phyloP scores from a whole-genome alignment of 1,139 yeast species.

The Magnusiomyces paraingens region DNA sequence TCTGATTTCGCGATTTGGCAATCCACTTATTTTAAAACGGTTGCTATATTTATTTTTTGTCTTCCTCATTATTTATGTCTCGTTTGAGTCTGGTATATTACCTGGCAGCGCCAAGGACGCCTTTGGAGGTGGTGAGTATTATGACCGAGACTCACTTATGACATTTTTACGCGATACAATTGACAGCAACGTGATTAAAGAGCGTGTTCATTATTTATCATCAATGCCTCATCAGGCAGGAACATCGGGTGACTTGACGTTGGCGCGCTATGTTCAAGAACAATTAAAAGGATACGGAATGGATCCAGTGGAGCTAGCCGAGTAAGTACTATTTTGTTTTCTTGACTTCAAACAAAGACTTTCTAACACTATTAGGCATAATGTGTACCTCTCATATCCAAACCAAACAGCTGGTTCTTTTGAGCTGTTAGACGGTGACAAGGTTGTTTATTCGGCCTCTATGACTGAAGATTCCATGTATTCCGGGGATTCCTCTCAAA shows the following conservation, averaged over 20 bases:
- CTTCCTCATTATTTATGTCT: slow-evolving; percentile 49
- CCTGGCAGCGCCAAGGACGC: slow-evolving; percentile 32
- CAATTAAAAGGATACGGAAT: slow-evolving; percentile 55
- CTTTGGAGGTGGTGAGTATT: slow-evolving; percentile 47
- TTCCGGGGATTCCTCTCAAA: slow-evolving; percentile 15
- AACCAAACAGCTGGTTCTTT: slow-evolving; percentile 26
- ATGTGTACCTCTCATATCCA: slow-evolving; percentile 57
- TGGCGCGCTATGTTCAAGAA: slow-evolving; percentile 58
- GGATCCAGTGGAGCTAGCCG: slow-evolving; percentile 42
- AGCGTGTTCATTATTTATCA: slow-evolving; percentile 66
- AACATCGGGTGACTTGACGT: slow-evolving; percentile 70
- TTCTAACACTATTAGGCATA: slow-evolving; percentile 25
- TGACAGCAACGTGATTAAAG: slow-evolving; percentile 54
- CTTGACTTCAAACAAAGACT: too few relatives aligned
- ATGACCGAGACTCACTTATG: slow-evolving; percentile 48
- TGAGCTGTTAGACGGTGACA: slow-evolving; percentile 18
- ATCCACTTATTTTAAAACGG: slow-evolving; percentile 78
- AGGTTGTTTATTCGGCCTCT: slow-evolving; percentile 28
- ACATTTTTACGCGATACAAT: slow-evolving; percentile 46
- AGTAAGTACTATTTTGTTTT: slow-evolving; percentile 17
- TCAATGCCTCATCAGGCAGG: slow-evolving; percentile 87
- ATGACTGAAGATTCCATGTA: slow-evolving; percentile 23
- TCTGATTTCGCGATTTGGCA: slow-evolving; percentile 60
- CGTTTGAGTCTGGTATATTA: slow-evolving; percentile 51
- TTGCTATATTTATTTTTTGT: slow-evolving; percentile 62